Percentiles rank a stretch among this genome's conserved stretches.
phyloP scores from a whole-genome alignment of 2,329 filamentous ascomycete species.

The Elsinoe perseae region DNA sequence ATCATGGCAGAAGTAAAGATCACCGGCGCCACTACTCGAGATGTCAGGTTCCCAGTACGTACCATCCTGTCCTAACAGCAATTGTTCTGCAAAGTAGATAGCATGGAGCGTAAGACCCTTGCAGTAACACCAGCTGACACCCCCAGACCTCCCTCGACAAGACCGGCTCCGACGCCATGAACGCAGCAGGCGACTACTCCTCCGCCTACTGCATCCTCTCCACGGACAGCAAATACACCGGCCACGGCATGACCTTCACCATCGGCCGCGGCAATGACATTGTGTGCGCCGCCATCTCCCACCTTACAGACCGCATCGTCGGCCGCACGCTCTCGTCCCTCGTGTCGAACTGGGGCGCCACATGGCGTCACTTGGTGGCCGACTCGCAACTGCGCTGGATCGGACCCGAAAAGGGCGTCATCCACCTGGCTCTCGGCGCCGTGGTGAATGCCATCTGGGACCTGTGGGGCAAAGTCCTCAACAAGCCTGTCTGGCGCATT shows the following conservation, averaged over 20 bases:
- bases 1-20: conserved; percentile 33
- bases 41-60: conserved; percentile 43
- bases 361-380: conserved; percentile 85
- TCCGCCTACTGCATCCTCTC: conserved; percentile 88
- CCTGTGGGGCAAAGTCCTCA: conserved; percentile 80
- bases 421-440: conserved; percentile 81
- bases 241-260: conserved; percentile 81
- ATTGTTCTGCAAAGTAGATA: not conserved
- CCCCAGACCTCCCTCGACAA: conserved; percentile 77
- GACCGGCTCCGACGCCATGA: conserved; percentile 96
- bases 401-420: conserved; percentile 87
- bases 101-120: conserved; percentile 5
- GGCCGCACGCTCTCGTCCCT: conserved; percentile 70
- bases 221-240: conserved; percentile 63
- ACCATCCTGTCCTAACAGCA: not conserved
- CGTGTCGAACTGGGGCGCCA: conserved; percentile 73
- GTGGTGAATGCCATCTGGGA: conserved; percentile 92
- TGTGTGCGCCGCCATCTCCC: conserved; percentile 74
- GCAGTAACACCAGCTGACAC: conserved; percentile 13
- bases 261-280: conserved; percentile 89
- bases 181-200: conserved; percentile 86
- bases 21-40: conserved; percentile 38
- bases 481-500: conserved; percentile 84
- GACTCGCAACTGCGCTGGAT: conserved; percentile 92
- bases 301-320: conserved; percentile 67